Conservation (phyloP, 257 asterid genomes). For the Nicotiana paniculata region DNA sequence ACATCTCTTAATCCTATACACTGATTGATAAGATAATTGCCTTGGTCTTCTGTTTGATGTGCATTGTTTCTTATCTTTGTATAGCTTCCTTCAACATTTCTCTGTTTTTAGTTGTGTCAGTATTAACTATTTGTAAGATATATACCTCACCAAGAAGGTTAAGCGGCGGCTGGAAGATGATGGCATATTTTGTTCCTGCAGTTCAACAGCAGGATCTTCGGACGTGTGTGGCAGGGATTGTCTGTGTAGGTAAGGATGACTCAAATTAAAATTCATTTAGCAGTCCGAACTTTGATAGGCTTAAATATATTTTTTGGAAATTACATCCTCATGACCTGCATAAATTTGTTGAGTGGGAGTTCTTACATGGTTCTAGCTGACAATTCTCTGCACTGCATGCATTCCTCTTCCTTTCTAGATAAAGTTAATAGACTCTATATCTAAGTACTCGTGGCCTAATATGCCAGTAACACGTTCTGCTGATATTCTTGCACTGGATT, state of each 20-base stretch:
- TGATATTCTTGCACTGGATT: neutral
- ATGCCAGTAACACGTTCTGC: neutral
- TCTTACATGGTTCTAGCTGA: neutral
- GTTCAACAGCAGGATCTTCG: constrained; percentile 54
- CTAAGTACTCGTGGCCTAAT: neutral
- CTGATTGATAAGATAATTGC: neutral
- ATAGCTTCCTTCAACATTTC: neutral
- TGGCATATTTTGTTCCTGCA: constrained; percentile 88
- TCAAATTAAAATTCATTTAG: constrained; percentile 5
- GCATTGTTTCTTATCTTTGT: neutral
- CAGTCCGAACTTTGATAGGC: constrained; percentile 11
- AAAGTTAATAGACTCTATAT: neutral
- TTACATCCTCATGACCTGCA: neutral
- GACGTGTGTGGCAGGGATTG: constrained; percentile 82
- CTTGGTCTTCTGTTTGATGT: neutral
- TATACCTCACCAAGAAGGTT: constrained; percentile 71
- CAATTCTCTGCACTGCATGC: neutral
- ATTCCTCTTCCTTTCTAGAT: neutral
- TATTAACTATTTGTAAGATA: constrained; percentile 54
- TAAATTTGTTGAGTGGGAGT: neutral
- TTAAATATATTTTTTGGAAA: neutral
- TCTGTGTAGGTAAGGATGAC: constrained; percentile 67
- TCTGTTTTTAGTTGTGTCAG: constrained; percentile 13
- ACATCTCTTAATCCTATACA: neutral
- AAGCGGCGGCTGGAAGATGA: constrained; percentile 81